Base-by-base conservation (phyloP, 2,329 filamentous ascomycete genomes). In the Cordyceps fumosorosea region DNA sequence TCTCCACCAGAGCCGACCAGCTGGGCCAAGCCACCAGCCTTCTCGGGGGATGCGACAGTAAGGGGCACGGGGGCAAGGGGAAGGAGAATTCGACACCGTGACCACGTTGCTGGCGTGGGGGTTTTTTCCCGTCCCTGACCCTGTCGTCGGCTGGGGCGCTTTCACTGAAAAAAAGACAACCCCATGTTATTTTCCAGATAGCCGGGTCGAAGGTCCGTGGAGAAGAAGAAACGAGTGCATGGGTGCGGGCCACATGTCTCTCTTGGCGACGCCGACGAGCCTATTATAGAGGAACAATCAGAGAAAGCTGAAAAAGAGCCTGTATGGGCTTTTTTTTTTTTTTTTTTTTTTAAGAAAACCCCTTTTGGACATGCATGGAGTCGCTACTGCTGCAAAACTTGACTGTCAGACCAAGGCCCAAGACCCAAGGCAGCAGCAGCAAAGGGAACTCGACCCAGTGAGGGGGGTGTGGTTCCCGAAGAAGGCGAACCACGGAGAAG, bases 141-240 rank as follows among this genome's bases (percentile, higher is more conserved):
- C 11, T 5, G 22, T 40, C 12, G 14, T 58, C 56, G 56, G 56
- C 44, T 58, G 45, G 16, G 32, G 56, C 56, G 56, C 56, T 14
- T 29, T 24, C 18, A 29, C 11, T 2, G 14, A 34, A 47, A 34
- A 48, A 8, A 37, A 37, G 11, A 14, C 34, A 37, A 29, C 29
- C 2, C 10, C 34, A 44, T 29, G 11, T 12, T 26, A 40, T 45
- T 40, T n/a, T 40, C 56, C 56, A 58, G 45, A 40, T 11, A 22
- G 42, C 32, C 56, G 56, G 56, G 56, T 42, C 45, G 29, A 7
- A 12, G 54, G n/a, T 24, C 29, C 40, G 32, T 20, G 54, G 56
- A 45, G 32, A 58, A 58, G 22, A 58, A 58, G 56, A 37, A 58
- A 58, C 29, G 44, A 37, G 12, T 58, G 32, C 56, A 50, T 58